phyloP scores from a whole-genome alignment of 192 early-diverging fungal species.

The Ambispora gerdemannii region DNA sequence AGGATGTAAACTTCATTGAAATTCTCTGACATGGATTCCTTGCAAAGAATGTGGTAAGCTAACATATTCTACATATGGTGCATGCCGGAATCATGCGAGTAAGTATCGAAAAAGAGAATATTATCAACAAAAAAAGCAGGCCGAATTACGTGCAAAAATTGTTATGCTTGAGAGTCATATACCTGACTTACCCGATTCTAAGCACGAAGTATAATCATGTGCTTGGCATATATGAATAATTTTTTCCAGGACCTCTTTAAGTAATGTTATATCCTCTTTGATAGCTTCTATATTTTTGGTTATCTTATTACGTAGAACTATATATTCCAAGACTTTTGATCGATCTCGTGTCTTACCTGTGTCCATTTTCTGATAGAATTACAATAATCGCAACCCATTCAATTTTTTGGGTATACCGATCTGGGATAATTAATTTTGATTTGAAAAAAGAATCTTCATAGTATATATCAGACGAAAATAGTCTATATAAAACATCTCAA shows the following conservation, averaged over 20 bases:
- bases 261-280: slow-evolving; percentile 30
- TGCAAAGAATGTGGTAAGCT: slow-evolving; percentile 11
- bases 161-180: too few relatives aligned
- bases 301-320: slow-evolving; percentile 25
- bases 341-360: not conserved
- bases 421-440: slow-evolving; percentile 16
- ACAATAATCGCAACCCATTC: not conserved
- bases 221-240: too few relatives aligned
- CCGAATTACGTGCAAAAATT: too few relatives aligned
- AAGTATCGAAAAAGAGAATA: not conserved
- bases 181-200: not conserved
- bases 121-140: too few relatives aligned
- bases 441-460: slow-evolving; percentile 15
- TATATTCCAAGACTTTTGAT: slow-evolving; percentile 20
- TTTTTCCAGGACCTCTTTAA: slow-evolving; percentile 7
- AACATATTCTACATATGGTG: not conserved
- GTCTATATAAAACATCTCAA: slow-evolving; percentile 15
- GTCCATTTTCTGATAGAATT: not conserved
- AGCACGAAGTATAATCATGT: not conserved
- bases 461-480: slow-evolving; percentile 13
- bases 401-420: not conserved
- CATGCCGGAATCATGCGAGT: slow-evolving; percentile 3
- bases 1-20: slow-evolving; percentile 8
- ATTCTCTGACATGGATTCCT: not conserved
- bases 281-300: slow-evolving; percentile 21